phyloP scores from a whole-genome alignment of 257 asterid genomes.

The Cordia subcordata region DNA sequence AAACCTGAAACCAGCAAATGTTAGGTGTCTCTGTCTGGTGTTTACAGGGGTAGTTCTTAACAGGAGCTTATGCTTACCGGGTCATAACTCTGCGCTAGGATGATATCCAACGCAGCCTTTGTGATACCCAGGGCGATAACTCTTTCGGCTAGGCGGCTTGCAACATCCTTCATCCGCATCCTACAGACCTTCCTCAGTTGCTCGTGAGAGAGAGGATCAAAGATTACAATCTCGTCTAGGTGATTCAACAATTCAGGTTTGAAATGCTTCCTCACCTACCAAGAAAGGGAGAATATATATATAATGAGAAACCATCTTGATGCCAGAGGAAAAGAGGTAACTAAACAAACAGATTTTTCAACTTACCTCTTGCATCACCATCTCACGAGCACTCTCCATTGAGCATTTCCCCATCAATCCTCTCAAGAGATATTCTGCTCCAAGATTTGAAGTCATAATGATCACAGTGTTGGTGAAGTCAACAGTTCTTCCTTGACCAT shows the following conservation, averaged over 20 bases:
- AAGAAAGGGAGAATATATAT: not conserved
- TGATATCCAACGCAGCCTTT: conserved; percentile 66
- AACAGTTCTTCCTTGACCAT: conserved; percentile 88
- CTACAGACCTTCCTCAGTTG: conserved; percentile 80
- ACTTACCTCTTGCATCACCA: conserved; percentile 82
- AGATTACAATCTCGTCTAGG: conserved; percentile 80
- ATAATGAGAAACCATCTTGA: no score
- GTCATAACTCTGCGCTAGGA: conserved; percentile 67
- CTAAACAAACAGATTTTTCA: not conserved
- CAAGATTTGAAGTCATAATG: conserved; percentile 90
- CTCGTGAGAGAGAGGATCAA: conserved; percentile 80
- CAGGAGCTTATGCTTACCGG: conserved; percentile 45
- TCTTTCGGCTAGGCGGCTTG: conserved; percentile 74
- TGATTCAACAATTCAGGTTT: conserved; percentile 83
- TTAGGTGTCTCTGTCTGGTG: not conserved
- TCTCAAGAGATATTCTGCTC: conserved; percentile 62
- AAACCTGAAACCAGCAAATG: conserved; percentile 29
- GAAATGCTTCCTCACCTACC: conserved; percentile 80
- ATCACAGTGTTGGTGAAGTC: conserved; percentile 80
- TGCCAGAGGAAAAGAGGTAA: not conserved
- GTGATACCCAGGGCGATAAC: conserved; percentile 81
- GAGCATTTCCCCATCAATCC: conserved; percentile 67
- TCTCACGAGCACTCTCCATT: conserved; percentile 69
- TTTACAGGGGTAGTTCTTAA: not conserved
- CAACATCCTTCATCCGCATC: conserved; percentile 72